phyloP scores from a whole-genome alignment of 2,329 filamentous ascomycete species.

The Balansia obtecta region DNA sequence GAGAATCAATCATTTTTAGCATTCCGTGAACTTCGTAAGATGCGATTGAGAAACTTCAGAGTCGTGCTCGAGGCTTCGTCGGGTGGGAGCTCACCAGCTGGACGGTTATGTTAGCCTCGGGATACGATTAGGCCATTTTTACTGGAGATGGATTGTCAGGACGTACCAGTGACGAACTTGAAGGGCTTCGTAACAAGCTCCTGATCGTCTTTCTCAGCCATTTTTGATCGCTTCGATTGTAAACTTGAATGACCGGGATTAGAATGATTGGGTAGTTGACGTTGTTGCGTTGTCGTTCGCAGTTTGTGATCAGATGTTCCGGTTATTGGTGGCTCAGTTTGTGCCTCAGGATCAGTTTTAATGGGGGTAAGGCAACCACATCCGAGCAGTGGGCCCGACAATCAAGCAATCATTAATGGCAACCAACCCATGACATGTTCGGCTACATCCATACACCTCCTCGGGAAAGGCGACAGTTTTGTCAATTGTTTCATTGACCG shows the following conservation, averaged over 20 bases:
- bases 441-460: conserved; percentile 19
- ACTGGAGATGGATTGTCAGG: conserved; percentile 22
- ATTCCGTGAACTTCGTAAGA: not conserved
- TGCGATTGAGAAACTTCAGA: conserved; percentile 17
- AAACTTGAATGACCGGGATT: conserved; percentile 14
- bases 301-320: conserved; percentile 30
- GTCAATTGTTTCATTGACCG: conserved; percentile 16
- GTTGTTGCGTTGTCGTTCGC: conserved; percentile 21
- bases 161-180: conserved; percentile 99
- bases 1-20: conserved; percentile 7
- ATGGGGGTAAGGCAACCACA: conserved; percentile 24
- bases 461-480: conserved; percentile 17
- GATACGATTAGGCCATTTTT: conserved; percentile 22
- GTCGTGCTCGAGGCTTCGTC: conserved; percentile 8
- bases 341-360: conserved; percentile 28
- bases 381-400: conserved; percentile 19
- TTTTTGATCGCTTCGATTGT: conserved; percentile 40
- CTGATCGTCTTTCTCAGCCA: conserved; percentile 73
- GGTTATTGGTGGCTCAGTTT: conserved; percentile 18
- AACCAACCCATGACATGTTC: conserved; percentile 20
- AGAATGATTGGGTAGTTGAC: conserved; percentile 1
- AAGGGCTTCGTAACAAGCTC: conserved; percentile 93
- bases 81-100: conserved; percentile 30
- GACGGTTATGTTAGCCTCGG: conserved; percentile 28
- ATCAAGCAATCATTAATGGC: conserved; percentile 21